Base-by-base conservation (phyloP, 2,329 filamentous ascomycete species). In the Bipolaris bicolor region DNA sequence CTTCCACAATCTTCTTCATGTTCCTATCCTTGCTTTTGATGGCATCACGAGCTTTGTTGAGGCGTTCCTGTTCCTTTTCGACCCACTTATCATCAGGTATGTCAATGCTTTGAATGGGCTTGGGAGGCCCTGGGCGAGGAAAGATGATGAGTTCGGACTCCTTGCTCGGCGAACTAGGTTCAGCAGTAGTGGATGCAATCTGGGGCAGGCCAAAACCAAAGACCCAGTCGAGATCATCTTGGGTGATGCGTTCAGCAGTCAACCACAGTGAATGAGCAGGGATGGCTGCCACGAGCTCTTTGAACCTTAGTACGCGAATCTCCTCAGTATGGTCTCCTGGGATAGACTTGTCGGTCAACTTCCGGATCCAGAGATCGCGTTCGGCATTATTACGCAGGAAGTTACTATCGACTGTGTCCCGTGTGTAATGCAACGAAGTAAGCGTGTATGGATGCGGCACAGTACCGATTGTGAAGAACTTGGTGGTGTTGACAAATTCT, bases 391-490 rank as follows among this genome's bases (percentile, higher is more conserved):
- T 82, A 48, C 80, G 78, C n/a, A 83, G 68, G 68, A 79, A 82
- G 22, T 69, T 71, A 7, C 70, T 61, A 52, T 78, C 73, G 43
- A 82, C 58, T 9, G 71, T 79, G 50, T 80, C 78, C 56, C 86
- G 70, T 2, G 71, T 83, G 62, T 86, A 83, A 57, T 86, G 83
- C 16, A 98, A 80, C 11, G 87, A 85, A 52, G 88, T 84, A 40
- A 92, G 82, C 1, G 93, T 97, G 80, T 92, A 96, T 0, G 95
- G 95, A 73, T 99, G 95, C 0, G 94, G 94, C 11, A 98, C 89
- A 0, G 88, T 90, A 57, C 90, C 92, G 62, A 99, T 90, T 2
- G 90, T 92, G 79, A 92, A 98, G 15, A 89, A 73, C 1, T 81
- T 82, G 13, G 88, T 88, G 4, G 83, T 84, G 75, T 97, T 97